Conservation (phyloP, 495 filamentous ascomycete species). For the Gamarada debralockiae region DNA sequence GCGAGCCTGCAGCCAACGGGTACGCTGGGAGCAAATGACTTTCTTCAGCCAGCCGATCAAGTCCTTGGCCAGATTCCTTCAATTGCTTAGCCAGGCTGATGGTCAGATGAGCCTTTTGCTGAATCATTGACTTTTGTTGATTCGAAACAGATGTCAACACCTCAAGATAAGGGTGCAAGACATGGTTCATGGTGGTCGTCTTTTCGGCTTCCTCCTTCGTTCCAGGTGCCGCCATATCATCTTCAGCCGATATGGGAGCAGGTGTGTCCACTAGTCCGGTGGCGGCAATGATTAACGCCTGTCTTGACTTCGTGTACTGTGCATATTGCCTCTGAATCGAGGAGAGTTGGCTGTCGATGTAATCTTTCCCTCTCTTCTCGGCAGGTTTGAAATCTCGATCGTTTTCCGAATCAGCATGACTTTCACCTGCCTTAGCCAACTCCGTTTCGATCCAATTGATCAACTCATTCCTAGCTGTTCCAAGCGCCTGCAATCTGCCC, state of each 20-base stretch:
- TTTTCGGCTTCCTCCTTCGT: background rate
- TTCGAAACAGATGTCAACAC: conserved; percentile 52
- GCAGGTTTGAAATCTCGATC: conserved; percentile 2
- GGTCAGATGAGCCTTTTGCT: conserved; percentile 62
- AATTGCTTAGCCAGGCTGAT: conserved; percentile 55
- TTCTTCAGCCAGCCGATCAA: conserved; percentile 62
- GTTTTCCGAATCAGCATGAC: conserved; percentile 36
- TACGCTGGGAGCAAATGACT: conserved; percentile 65
- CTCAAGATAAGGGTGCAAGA: conserved; percentile 45
- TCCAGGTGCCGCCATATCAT: background rate
- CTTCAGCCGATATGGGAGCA: background rate
- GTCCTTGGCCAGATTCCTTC: conserved; percentile 47
- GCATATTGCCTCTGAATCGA: conserved; percentile 36
- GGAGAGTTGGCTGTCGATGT: conserved; percentile 11
- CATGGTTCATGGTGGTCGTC: background rate
- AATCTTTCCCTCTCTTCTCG: conserved; percentile 33
- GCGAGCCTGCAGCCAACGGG: conserved; percentile 27
- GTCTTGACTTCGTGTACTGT: conserved; percentile 40
- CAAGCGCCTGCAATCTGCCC: conserved; percentile 35
- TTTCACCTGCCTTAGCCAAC: conserved; percentile 46
- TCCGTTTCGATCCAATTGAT: conserved; percentile 72
- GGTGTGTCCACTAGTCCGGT: background rate
- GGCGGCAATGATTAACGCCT: conserved; percentile 33
- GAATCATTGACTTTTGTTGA: conserved; percentile 56
- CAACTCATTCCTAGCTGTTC: conserved; percentile 57